phyloP scores from a whole-genome alignment of 1,139 yeast species.

The Kodamaea derodonti region DNA sequence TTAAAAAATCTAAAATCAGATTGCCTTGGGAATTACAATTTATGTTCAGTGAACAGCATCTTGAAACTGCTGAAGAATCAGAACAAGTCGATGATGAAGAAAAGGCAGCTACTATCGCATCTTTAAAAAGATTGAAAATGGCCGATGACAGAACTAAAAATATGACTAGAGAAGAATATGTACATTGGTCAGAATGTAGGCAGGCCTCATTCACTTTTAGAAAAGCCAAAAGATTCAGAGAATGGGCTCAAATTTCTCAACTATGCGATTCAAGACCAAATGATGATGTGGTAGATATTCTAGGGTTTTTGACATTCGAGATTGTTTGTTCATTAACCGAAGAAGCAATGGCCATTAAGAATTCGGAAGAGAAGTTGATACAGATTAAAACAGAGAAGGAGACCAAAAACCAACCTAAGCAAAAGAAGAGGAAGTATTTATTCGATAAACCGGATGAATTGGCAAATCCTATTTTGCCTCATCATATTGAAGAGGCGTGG shows the following conservation, averaged over 20 bases:
- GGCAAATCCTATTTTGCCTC: slow-evolving; percentile 75
- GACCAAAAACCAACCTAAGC: slow-evolving; percentile 18
- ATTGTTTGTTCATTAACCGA: slow-evolving; percentile 94
- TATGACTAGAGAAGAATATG: slow-evolving; percentile 97
- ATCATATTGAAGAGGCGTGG: slow-evolving; percentile 92
- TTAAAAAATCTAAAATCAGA: slow-evolving; percentile 75
- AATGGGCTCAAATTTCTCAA: slow-evolving; percentile 89
- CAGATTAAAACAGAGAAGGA: slow-evolving; percentile 34
- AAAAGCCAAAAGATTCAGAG: slow-evolving; percentile 87
- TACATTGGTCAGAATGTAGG: slow-evolving; percentile 98
- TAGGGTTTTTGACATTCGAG: slow-evolving; percentile 94
- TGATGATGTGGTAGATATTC: slow-evolving; percentile 93
- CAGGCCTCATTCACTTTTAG: slow-evolving; percentile 96
- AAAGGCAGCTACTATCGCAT: slow-evolving; percentile 84
- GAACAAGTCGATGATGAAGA: slow-evolving; percentile 85
- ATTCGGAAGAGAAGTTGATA: slow-evolving; percentile 52
- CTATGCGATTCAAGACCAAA: slow-evolving; percentile 88
- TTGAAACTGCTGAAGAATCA: slow-evolving; percentile 75
- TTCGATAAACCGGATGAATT: slow-evolving; percentile 92
- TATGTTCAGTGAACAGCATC: slow-evolving; percentile 88
- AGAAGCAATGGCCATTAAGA: slow-evolving; percentile 80
- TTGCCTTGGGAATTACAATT: slow-evolving; percentile 95
- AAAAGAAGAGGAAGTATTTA: slow-evolving; percentile 50
- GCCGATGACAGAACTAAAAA: slow-evolving; percentile 92
- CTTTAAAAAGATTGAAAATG: slow-evolving; percentile 78